phyloP scores from a whole-genome alignment of 2,329 filamentous ascomycete genomes.

The Talaromyces sp. region DNA sequence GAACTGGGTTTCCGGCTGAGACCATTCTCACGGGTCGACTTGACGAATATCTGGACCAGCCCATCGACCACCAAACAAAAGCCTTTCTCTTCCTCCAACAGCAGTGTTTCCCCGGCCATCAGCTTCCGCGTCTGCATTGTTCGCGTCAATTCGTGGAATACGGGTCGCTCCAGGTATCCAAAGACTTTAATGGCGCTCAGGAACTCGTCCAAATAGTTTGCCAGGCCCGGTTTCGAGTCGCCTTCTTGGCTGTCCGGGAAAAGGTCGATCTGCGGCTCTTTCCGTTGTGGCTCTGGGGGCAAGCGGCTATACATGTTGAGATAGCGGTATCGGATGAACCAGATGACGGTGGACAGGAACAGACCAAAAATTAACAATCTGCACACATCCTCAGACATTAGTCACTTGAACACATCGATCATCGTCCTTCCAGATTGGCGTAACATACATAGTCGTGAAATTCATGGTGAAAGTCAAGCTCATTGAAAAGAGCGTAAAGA shows the following conservation, averaged over 20 bases:
- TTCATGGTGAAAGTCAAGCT: slow-evolving; percentile 98
- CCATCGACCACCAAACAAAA: slow-evolving; percentile 98
- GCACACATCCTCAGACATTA: not conserved
- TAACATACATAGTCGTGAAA: slow-evolving; percentile 78
- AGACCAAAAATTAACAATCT: slow-evolving; percentile 72
- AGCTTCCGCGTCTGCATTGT: slow-evolving; percentile 98
- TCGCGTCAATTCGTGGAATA: slow-evolving; percentile 94
- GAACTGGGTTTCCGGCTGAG: slow-evolving; percentile 36
- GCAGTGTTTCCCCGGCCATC: slow-evolving; percentile 89
- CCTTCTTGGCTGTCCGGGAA: slow-evolving; percentile 91
- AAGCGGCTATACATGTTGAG: slow-evolving; percentile 95
- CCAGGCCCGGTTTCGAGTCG: slow-evolving; percentile 80
- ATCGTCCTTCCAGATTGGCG: not conserved
- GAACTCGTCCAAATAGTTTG: slow-evolving; percentile 98
- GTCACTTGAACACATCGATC: not conserved
- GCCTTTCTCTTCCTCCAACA: slow-evolving; percentile 94
- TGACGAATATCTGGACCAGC: slow-evolving; percentile 95
- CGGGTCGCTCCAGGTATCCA: slow-evolving; percentile 89
- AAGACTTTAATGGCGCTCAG: slow-evolving; percentile 98
- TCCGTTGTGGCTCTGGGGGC: slow-evolving; percentile 88
- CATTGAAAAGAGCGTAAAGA: slow-evolving; percentile 85
- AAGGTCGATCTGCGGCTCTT: slow-evolving; percentile 90
- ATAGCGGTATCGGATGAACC: slow-evolving; percentile 92
- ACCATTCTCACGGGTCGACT: slow-evolving; percentile 59
- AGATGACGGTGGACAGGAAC: slow-evolving; percentile 78